Conservation (phyloP, 148 eudicot species). For the Nepenthes mirabilis region DNA sequence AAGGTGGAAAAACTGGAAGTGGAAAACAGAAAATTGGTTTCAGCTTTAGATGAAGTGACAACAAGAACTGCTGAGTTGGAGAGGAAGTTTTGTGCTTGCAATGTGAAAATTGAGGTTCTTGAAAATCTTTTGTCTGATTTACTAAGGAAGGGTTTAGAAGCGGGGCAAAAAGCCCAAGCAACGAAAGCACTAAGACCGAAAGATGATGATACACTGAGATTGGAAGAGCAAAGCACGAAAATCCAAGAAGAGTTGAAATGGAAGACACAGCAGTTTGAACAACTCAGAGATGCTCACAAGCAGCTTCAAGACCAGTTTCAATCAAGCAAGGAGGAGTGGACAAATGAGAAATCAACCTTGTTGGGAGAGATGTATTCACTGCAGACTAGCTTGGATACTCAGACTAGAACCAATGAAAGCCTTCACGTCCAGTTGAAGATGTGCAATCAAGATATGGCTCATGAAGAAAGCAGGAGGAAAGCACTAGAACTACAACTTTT, state of each 20-base stretch:
- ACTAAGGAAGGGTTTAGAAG: slow-evolving; percentile 35
- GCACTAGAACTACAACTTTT: slow-evolving; percentile 44
- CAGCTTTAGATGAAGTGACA: slow-evolving; percentile 50
- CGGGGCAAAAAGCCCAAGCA: slow-evolving; percentile 25
- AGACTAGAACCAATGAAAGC: slow-evolving; percentile 36
- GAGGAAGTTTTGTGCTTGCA: slow-evolving; percentile 22
- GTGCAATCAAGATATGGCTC: slow-evolving; percentile 63
- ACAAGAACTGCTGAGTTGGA: slow-evolving; percentile 24
- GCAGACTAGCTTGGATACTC: slow-evolving; percentile 54
- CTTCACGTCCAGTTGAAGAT: slow-evolving; percentile 37
- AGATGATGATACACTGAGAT: slow-evolving; percentile 36
- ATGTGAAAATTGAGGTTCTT: slow-evolving; percentile 38
- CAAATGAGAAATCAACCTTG: slow-evolving; percentile 36
- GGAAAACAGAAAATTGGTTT: slow-evolving; percentile 41
- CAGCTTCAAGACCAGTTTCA: slow-evolving; percentile 42
- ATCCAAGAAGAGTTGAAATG: slow-evolving; percentile 54
- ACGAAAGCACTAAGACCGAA: slow-evolving; percentile 31
- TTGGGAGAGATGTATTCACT: slow-evolving; percentile 40
- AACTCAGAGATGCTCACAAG: slow-evolving; percentile 68
- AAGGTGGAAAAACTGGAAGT: slow-evolving; percentile 42
- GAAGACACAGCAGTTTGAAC: slow-evolving; percentile 71
- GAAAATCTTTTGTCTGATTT: slow-evolving; percentile 29
- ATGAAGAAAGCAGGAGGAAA: slow-evolving; percentile 67
- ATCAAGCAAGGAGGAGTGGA: slow-evolving; percentile 46
- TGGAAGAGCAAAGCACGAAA: slow-evolving; percentile 46